Evolutionary conservation across 768 basidiomycete species (phyloP), one percentile per base, ranked within the genome.

Genomic region (Serendipita vermifera): DNA sequence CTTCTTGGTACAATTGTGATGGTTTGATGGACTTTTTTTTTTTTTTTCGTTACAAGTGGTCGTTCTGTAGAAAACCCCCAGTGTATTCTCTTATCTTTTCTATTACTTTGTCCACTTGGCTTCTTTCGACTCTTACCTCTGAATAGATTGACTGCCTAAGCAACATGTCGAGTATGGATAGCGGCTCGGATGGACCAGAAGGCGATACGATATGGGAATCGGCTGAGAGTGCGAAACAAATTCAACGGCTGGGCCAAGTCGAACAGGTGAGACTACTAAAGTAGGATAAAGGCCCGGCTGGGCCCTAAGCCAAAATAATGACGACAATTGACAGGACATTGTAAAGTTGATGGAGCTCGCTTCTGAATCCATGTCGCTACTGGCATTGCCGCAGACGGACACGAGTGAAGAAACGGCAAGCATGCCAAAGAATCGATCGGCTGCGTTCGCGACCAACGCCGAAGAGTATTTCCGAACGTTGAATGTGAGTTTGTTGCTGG

Each of bases 301-400:
- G n/a, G n/a, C n/a, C n/a, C n/a, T n/a, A n/a, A n/a, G n/a, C n/a
- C n/a, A n/a, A n/a, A n/a, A n/a, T n/a, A n/a, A n/a, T n/a, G n/a
- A n/a, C n/a, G n/a, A n/a, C n/a, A n/a, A n/a, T n/a, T n/a, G n/a
- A n/a, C 32, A 51, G 46, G 46, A 51, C 5, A 51, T 51, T 26
- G 46, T 51, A 26, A 20, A 29, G 46, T 51, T 51, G 46, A 51
- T 51, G 46, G 46, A 51, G n/a, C n/a, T 51, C 22, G 46, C 46
- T 15, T 51, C 46, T 15, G n/a, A 9, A 29, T n/a, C 22, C 46
- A 51, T 51, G 46, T 51, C 46, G 46, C 32, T 51, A n/a, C 46
- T 51, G 22, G 46, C 46, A 7, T n/a, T 51, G 22, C 46, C 46
- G n/a, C 46, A 51, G 46, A 51, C 46, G 46, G 46, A 51, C 32